These are phyloP conservation scores for Camelina neglecta DNA, from an alignment of 345 rosid species.

Conservation along the genomic window DNA sequence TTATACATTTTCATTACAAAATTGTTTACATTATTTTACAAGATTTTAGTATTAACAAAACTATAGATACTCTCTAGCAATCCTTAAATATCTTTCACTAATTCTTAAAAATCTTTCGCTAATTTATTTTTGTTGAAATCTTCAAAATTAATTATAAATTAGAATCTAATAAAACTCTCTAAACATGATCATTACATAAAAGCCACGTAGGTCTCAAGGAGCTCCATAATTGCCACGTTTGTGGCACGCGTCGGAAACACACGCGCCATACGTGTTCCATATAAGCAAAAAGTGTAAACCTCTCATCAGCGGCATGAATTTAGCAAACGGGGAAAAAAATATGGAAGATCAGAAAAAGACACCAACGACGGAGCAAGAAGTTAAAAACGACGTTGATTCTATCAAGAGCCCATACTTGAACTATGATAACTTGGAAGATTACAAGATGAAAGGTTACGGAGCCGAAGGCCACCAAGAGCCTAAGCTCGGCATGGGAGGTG, in stretches of 20 bases:
- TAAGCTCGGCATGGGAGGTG: conserved; percentile 59
- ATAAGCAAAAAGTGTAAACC: neutral
- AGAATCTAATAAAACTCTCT: no score
- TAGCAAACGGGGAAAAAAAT: neutral
- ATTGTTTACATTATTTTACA: no score
- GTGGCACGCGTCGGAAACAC: neutral
- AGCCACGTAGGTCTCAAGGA: neutral
- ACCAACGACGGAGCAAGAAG: neutral
- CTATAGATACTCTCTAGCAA: no score
- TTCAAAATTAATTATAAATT: no score
- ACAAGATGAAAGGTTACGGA: conserved; percentile 57
- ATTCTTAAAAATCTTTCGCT: no score
- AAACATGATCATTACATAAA: neutral
- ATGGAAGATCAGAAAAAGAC: conserved; percentile 9
- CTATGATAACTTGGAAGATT: conserved; percentile 34
- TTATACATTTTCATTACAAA: no score
- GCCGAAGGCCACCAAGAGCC: conserved; percentile 62
- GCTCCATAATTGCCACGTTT: neutral
- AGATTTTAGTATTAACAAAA: no score
- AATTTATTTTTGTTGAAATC: no score
- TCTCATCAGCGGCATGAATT: neutral
- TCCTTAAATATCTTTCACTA: no score
- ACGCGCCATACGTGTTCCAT: neutral
- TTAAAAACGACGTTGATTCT: neutral
- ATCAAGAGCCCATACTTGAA: conserved; percentile 11